Conservation (phyloP, 495 filamentous ascomycete genomes). For the Darksidea phi region DNA sequence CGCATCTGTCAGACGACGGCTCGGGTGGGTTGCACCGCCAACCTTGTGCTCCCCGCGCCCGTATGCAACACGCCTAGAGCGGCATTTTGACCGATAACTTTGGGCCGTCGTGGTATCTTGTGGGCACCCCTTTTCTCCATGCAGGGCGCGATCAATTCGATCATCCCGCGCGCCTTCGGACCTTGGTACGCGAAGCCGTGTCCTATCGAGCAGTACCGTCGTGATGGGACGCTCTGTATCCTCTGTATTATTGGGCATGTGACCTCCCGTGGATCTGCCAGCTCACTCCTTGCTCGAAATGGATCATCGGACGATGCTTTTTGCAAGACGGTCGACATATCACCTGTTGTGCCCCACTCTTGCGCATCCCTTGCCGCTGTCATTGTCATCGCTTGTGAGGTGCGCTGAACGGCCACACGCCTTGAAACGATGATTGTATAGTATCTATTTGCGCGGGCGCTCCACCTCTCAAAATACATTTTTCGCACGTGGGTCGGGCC, state of each 20-base stretch:
- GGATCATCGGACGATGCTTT: neutral
- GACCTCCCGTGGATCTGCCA: neutral
- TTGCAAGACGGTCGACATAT: neutral
- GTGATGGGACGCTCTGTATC: neutral
- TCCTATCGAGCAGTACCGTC: neutral
- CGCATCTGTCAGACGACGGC: conserved; percentile 23
- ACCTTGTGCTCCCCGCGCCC: neutral
- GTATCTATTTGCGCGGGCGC: neutral
- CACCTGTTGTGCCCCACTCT: neutral
- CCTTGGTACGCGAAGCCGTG: neutral
- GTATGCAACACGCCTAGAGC: conserved; percentile 16
- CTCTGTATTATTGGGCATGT: neutral
- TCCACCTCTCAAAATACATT: too few species aligned
- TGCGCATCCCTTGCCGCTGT: neutral
- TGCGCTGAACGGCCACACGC: neutral
- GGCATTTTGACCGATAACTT: conserved; percentile 11
- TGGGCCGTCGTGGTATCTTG: neutral
- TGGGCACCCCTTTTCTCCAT: neutral
- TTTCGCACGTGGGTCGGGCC: neutral
- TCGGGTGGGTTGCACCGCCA: conserved; percentile 7
- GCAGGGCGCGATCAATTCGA: conserved; percentile 8
- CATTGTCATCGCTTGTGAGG: neutral
- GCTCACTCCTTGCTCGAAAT: neutral
- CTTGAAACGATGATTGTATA: neutral
- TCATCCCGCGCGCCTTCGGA: neutral